phyloP scores from a whole-genome alignment of 148 eudicot genomes.

The Silene uniflora region DNA sequence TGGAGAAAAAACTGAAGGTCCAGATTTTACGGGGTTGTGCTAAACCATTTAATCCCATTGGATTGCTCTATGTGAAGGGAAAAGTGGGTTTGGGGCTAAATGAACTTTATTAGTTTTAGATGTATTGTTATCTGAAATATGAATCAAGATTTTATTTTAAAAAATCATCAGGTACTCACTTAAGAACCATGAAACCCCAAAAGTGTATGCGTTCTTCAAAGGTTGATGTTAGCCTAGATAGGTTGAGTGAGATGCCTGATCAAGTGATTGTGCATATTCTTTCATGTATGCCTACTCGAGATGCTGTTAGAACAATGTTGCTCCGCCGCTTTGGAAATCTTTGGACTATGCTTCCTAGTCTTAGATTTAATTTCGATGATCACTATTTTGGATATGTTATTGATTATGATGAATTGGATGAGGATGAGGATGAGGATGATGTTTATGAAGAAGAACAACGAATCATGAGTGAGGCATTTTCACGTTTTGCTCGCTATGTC shows the following conservation, averaged over 20 bases:
- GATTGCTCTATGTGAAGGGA: no score
- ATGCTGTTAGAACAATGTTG: constrained; percentile 10
- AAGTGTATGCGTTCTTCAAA: not conserved
- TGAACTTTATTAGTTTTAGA: not conserved
- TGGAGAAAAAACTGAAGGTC: no score
- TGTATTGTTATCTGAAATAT: not conserved
- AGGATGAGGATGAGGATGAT: not conserved
- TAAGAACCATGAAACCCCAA: not conserved
- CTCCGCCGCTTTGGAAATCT: constrained; percentile 15
- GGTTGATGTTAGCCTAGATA: not conserved
- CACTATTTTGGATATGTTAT: not conserved
- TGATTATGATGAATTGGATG: not conserved
- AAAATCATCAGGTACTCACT: not conserved
- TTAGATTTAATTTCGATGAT: not conserved
- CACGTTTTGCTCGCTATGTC: not conserved
- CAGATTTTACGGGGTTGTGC: no score
- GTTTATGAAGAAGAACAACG: not conserved
- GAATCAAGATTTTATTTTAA: not conserved
- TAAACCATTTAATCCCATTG: no score
- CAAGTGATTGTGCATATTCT: constrained; percentile 8
- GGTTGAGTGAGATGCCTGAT: constrained; percentile 13
- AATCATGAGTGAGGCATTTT: not conserved
- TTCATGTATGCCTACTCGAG: constrained; percentile 6
- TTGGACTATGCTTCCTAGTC: constrained; percentile 12
- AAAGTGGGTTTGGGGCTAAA: no score